phyloP scores from a whole-genome alignment of 371 early-diverging fungal species.

The Mucor irregularis region DNA sequence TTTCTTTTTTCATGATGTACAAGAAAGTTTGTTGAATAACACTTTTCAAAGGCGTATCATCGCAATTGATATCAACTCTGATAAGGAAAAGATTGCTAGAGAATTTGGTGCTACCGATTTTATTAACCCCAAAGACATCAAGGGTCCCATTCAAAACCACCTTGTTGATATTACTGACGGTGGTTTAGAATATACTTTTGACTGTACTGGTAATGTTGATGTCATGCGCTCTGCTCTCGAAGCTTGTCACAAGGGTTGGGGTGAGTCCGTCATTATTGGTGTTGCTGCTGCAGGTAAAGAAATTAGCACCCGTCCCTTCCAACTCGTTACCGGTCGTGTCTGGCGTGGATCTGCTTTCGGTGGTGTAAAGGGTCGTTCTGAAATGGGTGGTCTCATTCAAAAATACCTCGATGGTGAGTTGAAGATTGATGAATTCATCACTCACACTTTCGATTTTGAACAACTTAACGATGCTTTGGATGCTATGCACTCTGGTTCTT shows the following conservation, averaged over 20 bases:
- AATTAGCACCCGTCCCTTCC: conserved; percentile 92
- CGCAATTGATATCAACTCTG: conserved; percentile 88
- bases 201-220: conserved; percentile 88
- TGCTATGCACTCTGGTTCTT: conserved; percentile 78
- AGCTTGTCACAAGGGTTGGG: conserved; percentile 93
- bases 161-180: conserved; percentile 92
- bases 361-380: conserved; percentile 93
- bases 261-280: conserved; percentile 85
- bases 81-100: conserved; percentile 72
- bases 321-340: conserved; percentile 90
- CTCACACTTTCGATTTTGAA: conserved; percentile 75
- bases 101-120: conserved; percentile 93
- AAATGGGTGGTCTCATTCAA: conserved; percentile 87
- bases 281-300: conserved; percentile 94
- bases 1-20: conserved; percentile 86
- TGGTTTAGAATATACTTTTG: conserved; percentile 95
- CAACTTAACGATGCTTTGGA: conserved; percentile 94
- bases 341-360: conserved; percentile 98
- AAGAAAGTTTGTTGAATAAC: conserved; percentile 69
- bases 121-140: conserved; percentile 83
- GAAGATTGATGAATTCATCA: conserved; percentile 91
- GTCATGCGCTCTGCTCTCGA: conserved; percentile 96
- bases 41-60: conserved; percentile 64
- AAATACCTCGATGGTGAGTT: conserved; percentile 81
- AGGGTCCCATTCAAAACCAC: conserved; percentile 79